Evolutionary conservation across 169 alveolate genomes (phyloP).

Genomic region (Condylostoma magnum): DNA sequence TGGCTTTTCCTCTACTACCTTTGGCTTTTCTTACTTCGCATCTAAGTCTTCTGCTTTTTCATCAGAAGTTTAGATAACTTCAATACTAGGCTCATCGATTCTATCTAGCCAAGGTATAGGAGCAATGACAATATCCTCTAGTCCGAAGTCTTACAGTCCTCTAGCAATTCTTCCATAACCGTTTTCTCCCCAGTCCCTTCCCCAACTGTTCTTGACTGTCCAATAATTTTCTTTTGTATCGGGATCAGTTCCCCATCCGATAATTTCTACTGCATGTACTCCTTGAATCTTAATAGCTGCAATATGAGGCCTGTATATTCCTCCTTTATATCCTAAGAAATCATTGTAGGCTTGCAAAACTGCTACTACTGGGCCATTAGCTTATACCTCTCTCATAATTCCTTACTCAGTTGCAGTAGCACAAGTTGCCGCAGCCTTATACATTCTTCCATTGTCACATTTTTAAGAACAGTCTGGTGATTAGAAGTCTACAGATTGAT

Average conservation of each 20-base stretch:
- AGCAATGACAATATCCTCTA: slow-evolving; percentile 39
- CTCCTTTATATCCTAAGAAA: slow-evolving; percentile 61
- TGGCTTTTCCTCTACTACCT: background rate
- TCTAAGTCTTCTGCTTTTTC: slow-evolving; percentile 28
- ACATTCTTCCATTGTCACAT: slow-evolving; percentile 40
- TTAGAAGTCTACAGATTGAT: slow-evolving; percentile 26
- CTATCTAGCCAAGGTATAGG: slow-evolving; percentile 39
- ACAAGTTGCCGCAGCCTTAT: slow-evolving; percentile 41
- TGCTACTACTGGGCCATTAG: slow-evolving; percentile 72
- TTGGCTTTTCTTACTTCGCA: background rate
- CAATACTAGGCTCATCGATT: slow-evolving; percentile 18
- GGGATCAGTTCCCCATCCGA: slow-evolving; percentile 72
- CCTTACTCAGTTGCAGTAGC: slow-evolving; percentile 52
- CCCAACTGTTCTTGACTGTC: slow-evolving; percentile 77
- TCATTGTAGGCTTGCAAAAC: slow-evolving; percentile 58
- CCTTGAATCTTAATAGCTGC: slow-evolving; percentile 60
- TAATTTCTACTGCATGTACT: slow-evolving; percentile 59
- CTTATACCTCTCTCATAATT: slow-evolving; percentile 64
- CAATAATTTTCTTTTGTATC: slow-evolving; percentile 50
- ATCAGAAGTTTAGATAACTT: slow-evolving; percentile 3
- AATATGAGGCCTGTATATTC: slow-evolving; percentile 58
- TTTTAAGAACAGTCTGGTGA: slow-evolving; percentile 54
- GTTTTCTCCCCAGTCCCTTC: slow-evolving; percentile 71
- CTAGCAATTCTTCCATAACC: slow-evolving; percentile 58
- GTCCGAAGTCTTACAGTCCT: slow-evolving; percentile 34